Conservation (phyloP, 257 asterid genomes). For the Solanum medicagineum region DNA sequence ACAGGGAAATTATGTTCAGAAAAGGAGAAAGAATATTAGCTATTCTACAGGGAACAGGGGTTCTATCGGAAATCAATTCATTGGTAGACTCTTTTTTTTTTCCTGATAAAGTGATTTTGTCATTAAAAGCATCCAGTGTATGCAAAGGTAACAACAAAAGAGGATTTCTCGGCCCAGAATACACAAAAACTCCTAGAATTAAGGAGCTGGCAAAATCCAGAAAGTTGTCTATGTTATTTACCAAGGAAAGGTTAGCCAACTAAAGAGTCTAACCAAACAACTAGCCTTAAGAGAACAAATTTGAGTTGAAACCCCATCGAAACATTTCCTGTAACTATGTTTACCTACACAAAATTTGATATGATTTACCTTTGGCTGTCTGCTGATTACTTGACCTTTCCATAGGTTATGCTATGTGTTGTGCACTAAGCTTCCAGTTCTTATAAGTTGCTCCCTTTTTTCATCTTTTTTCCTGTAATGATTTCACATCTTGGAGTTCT, state of each 20-base stretch:
- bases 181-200: neutral
- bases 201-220: neutral
- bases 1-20: neutral
- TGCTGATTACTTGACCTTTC: too few species aligned
- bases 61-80: neutral
- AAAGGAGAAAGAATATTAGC: slow-evolving; percentile 3
- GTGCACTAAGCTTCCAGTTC: too few species aligned
- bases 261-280: neutral
- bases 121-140: neutral
- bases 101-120: neutral
- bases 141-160: neutral
- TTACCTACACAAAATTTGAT: too few species aligned
- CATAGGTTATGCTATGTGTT: too few species aligned
- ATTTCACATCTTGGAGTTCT: neutral
- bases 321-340: neutral
- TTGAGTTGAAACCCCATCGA: neutral
- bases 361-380: too few species aligned
- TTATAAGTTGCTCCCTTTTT: neutral
- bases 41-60: neutral
- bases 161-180: neutral
- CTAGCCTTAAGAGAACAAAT: neutral
- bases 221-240: neutral
- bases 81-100: neutral
- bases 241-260: neutral
- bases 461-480: neutral